Evolutionary conservation across 2,329 filamentous ascomycete species (phyloP), one percentile per base, ranked within the genome.

Genomic region (Cladosporium phlei): DNA sequence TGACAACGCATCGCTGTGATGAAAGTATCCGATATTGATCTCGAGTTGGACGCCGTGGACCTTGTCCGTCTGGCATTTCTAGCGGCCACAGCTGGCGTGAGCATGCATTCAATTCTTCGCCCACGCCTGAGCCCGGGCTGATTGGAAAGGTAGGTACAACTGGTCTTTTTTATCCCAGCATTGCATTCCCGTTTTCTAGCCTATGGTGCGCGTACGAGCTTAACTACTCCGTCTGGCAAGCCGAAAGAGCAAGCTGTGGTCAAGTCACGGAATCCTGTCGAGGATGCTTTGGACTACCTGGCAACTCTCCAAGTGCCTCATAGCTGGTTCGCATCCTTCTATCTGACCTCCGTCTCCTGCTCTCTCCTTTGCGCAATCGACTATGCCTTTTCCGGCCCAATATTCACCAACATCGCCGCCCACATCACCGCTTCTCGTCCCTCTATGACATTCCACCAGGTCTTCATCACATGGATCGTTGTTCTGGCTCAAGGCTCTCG

Each of bases 241-340:
- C 10, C 21, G n/a, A 33, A 39, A 7, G 47, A 50, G 17, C 22
- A 12, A 17, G 14, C 43, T 11, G n/a, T 20, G 37, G 25, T 22
- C 17, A 37, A 28, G n/a, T 42, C 38, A 30, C 22, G 3, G 12
- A 42, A 17, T 39, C 9, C 24, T 24, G 6, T 54, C 8, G 32
- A 25, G 2, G 29, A 20, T 19, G 14, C 54, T 9, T 43, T 66
- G 9, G 78, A 82, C 56, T 62, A 61, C 48, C 59, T 78, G 16
- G 74, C 78, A 25, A 68, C 65, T 28, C 64, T 77, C 55, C 78
- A 79, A 61, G 84, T 96, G 27, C 89, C 91, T 17, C 93, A 97
- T 68, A 78, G 78, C 52, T 97, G 87, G 82, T 97, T 97, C 66
- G 77, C 76, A 33, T 86, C 93, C 57, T 97, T 95, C 69, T 97